Evolutionary conservation across 164 flowering plant genomes (phyloP).

Genomic region (Tinospora cordifolia): DNA sequence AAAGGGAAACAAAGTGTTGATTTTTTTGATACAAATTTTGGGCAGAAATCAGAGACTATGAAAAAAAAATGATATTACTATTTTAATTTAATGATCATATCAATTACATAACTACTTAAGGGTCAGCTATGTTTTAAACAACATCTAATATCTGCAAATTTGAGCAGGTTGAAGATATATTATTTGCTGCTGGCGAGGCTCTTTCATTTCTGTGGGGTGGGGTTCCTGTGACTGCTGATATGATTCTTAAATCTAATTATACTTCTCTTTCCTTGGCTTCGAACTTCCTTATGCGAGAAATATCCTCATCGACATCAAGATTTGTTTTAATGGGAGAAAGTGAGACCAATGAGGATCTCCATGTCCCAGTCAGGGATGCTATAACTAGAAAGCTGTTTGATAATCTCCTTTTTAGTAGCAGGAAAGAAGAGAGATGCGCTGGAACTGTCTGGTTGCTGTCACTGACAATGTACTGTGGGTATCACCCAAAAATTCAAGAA

Average conservation of each 20-base stretch:
- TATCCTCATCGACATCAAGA: slow-evolving; percentile 32
- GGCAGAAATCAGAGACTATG: background rate
- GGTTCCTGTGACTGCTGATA: slow-evolving; percentile 83
- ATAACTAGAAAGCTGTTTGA: slow-evolving; percentile 79
- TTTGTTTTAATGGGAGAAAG: slow-evolving; percentile 19
- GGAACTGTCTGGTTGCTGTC: slow-evolving; percentile 94
- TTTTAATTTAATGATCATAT: background rate
- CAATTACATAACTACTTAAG: background rate
- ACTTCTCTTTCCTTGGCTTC: slow-evolving; percentile 74
- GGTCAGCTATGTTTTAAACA: background rate
- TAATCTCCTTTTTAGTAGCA: slow-evolving; percentile 66
- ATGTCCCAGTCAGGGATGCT: slow-evolving; percentile 44
- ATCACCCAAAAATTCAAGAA: slow-evolving; percentile 61
- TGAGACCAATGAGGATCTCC: slow-evolving; percentile 40
- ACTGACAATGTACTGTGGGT: slow-evolving; percentile 89
- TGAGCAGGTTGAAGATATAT: slow-evolving; percentile 81
- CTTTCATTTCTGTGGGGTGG: slow-evolving; percentile 93
- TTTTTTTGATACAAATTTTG: background rate
- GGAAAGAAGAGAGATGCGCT: slow-evolving; percentile 95
- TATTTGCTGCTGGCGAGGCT: slow-evolving; percentile 99
- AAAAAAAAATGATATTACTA: background rate
- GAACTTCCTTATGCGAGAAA: slow-evolving; percentile 65
- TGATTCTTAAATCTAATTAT: slow-evolving; percentile 83
- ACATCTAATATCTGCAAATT: slow-evolving; percentile 4
- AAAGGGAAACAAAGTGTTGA: background rate